Percentiles rank a stretch among this genome's conserved stretches.
These are phyloP conservation scores for Aspergillus tubingensis DNA, from an alignment of 2,329 filamentous ascomycete genomes.

Conservation along the genomic window DNA sequence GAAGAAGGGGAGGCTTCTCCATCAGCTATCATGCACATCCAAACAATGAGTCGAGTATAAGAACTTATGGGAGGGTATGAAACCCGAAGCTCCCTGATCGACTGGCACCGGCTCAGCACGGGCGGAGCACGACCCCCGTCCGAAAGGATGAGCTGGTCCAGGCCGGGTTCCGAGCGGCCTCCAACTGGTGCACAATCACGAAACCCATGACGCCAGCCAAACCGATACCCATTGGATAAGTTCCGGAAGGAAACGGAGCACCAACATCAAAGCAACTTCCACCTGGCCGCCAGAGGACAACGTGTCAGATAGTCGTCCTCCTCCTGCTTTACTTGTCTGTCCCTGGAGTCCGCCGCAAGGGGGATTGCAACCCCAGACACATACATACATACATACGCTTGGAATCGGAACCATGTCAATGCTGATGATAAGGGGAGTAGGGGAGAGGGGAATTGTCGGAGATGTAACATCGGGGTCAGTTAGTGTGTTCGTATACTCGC, in stretches of 20 bases:
- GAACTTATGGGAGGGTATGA: background rate
- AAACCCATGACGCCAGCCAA: constrained; percentile 1
- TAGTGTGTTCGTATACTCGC: background rate
- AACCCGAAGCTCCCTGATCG: background rate
- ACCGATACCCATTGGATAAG: background rate
- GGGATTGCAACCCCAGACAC: background rate
- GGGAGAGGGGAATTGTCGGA: background rate
- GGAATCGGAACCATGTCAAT: background rate
- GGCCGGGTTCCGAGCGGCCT: background rate
- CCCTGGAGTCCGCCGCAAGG: constrained; percentile 13
- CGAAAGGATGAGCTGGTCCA: constrained; percentile 1
- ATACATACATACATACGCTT: background rate
- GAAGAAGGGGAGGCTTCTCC: background rate
- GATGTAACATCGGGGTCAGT: background rate
- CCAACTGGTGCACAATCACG: background rate
- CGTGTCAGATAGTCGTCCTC: constrained; percentile 1
- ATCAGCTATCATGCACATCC: background rate
- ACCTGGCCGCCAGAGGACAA: background rate
- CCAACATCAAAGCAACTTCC: background rate
- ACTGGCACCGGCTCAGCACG: background rate
- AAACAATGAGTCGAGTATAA: background rate
- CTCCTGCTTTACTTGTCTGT: background rate
- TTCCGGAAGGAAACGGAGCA: background rate
- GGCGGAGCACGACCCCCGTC: constrained; percentile 3
- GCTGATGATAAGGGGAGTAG: background rate